Evolutionary conservation across 495 filamentous ascomycete genomes (phyloP).

Genomic region (Hypoxylon fuscum): DNA sequence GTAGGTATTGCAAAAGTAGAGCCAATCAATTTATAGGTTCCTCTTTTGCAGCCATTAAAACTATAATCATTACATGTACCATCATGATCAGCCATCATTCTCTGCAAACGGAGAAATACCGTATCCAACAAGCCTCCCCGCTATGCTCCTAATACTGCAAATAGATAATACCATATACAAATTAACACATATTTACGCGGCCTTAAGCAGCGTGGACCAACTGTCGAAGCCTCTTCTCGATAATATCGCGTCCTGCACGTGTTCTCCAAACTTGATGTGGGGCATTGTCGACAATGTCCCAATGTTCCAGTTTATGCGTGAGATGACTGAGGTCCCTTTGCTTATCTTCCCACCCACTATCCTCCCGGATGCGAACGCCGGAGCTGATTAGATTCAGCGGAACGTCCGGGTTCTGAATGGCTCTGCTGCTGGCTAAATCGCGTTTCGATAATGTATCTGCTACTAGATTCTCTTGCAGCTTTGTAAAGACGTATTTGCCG

Average conservation of each 20-base stretch:
- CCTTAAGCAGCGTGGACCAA: conserved; percentile 55
- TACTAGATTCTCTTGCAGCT: conserved; percentile 91
- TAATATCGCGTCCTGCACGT: conserved; percentile 68
- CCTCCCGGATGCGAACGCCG: conserved; percentile 62
- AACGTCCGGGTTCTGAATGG: conserved; percentile 77
- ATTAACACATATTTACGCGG: neutral
- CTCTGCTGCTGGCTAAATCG: conserved; percentile 77
- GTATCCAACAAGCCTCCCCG: neutral
- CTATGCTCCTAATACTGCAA: neutral
- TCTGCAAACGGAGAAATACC: neutral
- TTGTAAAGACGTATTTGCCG: conserved; percentile 84
- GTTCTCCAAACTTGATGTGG: conserved; percentile 89
- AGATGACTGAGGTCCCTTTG: conserved; percentile 85
- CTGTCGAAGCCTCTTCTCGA: conserved; percentile 74
- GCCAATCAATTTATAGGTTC: too few relatives aligned
- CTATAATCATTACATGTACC: too few relatives aligned
- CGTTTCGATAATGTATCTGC: conserved; percentile 81
- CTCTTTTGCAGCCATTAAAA: too few relatives aligned
- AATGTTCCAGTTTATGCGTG: conserved; percentile 77
- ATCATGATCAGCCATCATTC: too few relatives aligned
- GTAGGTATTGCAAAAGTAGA: too few relatives aligned
- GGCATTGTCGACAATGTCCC: conserved; percentile 86
- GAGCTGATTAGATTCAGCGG: conserved; percentile 86
- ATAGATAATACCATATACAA: neutral
- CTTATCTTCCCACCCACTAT: conserved; percentile 75